Evolutionary conservation across 257 asterid genomes (phyloP).

Genomic region (Knoxia roxburghii): DNA sequence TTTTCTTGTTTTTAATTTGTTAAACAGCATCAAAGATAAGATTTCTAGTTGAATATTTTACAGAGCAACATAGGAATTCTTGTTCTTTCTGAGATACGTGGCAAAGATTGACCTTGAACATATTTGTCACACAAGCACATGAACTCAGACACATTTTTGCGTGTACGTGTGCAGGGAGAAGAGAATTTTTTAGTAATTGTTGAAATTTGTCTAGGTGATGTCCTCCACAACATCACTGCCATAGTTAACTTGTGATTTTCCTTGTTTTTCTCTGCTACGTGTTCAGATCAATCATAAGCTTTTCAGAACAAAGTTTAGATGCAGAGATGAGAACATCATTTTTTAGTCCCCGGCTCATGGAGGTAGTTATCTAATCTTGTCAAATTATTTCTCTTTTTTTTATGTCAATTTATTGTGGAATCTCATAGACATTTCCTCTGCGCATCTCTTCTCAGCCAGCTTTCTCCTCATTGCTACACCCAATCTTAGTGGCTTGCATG

Average conservation of each 20-base stretch:
- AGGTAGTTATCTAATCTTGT: slow-evolving; percentile 48
- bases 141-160: not conserved
- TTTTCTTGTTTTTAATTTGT: slow-evolving; percentile 7
- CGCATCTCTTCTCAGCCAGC: not conserved
- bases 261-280: slow-evolving; percentile 19
- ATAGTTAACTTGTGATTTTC: slow-evolving; percentile 6
- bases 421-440: not conserved
- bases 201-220: not conserved
- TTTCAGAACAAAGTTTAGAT: slow-evolving; percentile 84
- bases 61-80: not conserved
- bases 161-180: no score
- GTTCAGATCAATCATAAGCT: slow-evolving; percentile 75
- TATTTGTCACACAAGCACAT: not conserved
- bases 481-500: not conserved
- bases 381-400: slow-evolving; percentile 1
- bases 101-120: not conserved
- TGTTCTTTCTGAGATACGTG: not conserved
- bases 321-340: slow-evolving; percentile 68
- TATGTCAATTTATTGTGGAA: not conserved
- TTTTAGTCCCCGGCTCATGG: slow-evolving; percentile 98
- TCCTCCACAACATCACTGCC: not conserved
- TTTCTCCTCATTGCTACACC: slow-evolving; percentile 1
- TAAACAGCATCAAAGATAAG: not conserved
- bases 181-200: not conserved
- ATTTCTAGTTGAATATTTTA: not conserved